Evolutionary conservation across 345 rosid genomes (phyloP).

Genomic region (Capsella bursapastoris): DNA sequence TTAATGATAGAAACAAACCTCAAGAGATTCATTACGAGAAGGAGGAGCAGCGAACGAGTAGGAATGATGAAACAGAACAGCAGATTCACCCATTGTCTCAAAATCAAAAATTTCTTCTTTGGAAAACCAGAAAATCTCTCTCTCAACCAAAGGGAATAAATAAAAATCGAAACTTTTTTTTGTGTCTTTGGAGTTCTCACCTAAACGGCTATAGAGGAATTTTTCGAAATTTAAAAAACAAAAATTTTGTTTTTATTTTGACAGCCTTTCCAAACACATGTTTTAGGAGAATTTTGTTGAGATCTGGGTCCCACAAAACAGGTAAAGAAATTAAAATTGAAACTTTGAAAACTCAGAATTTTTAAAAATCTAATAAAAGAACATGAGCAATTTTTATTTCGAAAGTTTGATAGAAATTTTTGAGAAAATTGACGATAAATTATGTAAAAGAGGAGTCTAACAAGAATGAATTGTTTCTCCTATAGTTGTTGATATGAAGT

Average conservation of each 20-base stretch:
- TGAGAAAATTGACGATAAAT: not conserved
- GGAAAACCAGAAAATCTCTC: not conserved
- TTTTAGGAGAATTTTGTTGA: not conserved
- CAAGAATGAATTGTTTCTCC: conserved; percentile 27
- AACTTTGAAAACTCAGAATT: not conserved
- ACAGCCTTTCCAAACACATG: conserved; percentile 5
- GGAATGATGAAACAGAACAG: conserved; percentile 81
- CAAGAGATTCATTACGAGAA: conserved; percentile 56
- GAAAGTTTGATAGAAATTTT: not conserved
- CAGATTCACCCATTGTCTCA: conserved; percentile 71
- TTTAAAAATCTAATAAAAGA: not conserved
- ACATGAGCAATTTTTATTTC: not conserved
- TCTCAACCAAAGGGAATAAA: not conserved
- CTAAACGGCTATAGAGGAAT: conserved; percentile 14
- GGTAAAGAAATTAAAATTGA: not conserved
- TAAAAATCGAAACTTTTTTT: not conserved
- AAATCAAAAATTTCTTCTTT: not conserved
- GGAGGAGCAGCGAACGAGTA: conserved; percentile 61
- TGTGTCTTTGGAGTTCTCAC: not conserved
- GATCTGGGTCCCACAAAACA: conserved; percentile 36
- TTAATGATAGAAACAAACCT: conserved; percentile 48
- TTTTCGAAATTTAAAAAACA: conserved; percentile 19
- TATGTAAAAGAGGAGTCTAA: conserved; percentile 26
- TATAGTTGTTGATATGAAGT: conserved; percentile 38
- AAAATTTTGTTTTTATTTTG: not conserved